Base-by-base conservation (phyloP, 345 rosid species). In the Linum lewisii region DNA sequence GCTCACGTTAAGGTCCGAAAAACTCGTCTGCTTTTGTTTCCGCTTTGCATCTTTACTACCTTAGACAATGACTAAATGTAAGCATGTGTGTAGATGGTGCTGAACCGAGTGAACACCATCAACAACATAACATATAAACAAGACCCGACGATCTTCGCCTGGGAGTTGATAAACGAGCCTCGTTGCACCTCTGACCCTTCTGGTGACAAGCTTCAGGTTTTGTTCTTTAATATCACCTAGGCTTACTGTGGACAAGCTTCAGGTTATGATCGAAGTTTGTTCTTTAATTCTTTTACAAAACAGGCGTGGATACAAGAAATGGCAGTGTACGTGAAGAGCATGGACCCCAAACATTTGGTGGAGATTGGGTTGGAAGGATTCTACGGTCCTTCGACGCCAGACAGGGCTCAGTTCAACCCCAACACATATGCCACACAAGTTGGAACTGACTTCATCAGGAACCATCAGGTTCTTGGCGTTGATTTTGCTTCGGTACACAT, bases 81-180 rank as follows among this genome's bases (percentile, higher is more conserved):
- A 19, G 55, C 0, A 14, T 21, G 20, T 51, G 63, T 77, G 76
- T 72, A 92, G 98, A 67, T 79, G 16, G 88, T 93, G 64, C 80
- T 93, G 38, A 82, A 88, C 62, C 83, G 99, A 81, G 82, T 86
- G 55, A 86, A 92, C 68, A 84, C 98, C 21, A 52, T 84, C 72
- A 88, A 93, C 38, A 84, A 86, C 70, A 63, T 82, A 53, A 84
- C 95, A 29, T 92, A 88, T 78, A 92, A 88, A 87, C 79, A 92
- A 60, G 98, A 88, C 62, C 87, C 94, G 1, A 86, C 98, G 15
- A 83, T 88, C 66, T 92, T 92, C 55, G 87, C 91, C 21, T 92
- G 98, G 98, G 97, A 92, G 63, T 68, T 92, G 74, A 92, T 92
- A 94, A 92, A 88, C 6, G 95, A 92, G 73, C 95, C 97, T 50